phyloP scores from a whole-genome alignment of 2,329 filamentous ascomycete species.

The Fusarium sp. region DNA sequence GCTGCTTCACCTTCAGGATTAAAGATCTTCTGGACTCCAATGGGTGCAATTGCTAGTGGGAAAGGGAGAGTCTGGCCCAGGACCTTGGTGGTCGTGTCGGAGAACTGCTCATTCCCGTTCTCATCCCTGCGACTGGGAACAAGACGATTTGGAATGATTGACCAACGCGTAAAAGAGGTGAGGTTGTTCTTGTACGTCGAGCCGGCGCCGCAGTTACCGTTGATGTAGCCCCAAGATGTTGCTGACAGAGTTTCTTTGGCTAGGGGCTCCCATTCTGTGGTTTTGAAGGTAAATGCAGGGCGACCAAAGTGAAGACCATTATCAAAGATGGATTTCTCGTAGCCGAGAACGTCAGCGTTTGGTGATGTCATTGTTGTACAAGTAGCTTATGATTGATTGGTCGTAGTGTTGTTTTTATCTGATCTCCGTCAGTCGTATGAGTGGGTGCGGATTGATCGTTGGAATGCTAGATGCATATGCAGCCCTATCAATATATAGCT shows the following conservation, averaged over 20 bases:
- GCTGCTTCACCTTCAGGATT: conserved; percentile 17
- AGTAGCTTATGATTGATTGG: too few species aligned
- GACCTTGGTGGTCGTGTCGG: conserved; percentile 12
- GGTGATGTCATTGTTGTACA: conserved; percentile 5
- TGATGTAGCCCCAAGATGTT: conserved; percentile 30
- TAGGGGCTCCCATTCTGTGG: conserved; percentile 16
- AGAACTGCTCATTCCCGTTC: conserved; percentile 18
- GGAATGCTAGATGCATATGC: not conserved
- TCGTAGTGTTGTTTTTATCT: not conserved
- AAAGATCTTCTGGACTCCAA: conserved; percentile 26
- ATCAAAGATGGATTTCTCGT: conserved; percentile 17
- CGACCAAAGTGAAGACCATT: conserved; percentile 12
- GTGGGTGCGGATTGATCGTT: too few species aligned
- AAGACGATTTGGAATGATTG: conserved; percentile 5
- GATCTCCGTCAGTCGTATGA: too few species aligned
- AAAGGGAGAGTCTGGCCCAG: conserved; percentile 19
- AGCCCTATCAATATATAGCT: not conserved
- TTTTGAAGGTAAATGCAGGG: conserved; percentile 11
- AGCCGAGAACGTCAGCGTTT: conserved; percentile 9
- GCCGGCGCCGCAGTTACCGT: conserved; percentile 23
- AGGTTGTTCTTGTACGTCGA: conserved; percentile 26
- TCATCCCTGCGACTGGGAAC: conserved; percentile 19
- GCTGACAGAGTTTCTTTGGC: conserved; percentile 21
- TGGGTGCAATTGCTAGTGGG: conserved; percentile 17
- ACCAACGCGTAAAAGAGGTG: conserved; percentile 9